Base-by-base conservation (phyloP, 495 filamentous ascomycete species). In the Tuber aestivum region DNA sequence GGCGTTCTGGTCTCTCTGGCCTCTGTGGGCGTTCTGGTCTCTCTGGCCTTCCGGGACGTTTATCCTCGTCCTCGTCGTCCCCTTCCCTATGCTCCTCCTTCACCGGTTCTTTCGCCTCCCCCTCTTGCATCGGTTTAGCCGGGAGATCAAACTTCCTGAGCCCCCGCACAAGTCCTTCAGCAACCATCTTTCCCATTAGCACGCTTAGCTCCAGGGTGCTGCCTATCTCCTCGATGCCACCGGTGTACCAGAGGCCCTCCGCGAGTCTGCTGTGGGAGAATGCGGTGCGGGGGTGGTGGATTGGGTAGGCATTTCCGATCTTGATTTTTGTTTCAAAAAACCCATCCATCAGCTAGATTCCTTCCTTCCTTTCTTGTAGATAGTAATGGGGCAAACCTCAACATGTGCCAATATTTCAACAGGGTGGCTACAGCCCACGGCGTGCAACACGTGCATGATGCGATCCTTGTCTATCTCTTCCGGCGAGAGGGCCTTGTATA, bases 191-290 rank as follows among this genome's bases (percentile, higher is more conserved):
- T 0, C 95, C 95, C 94, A 97, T 97, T 80, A 98, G 83, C 83
- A 91, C 97, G 65, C 77, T 82, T 12, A 95, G 97, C 86, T 98
- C 95, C 95, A 99, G 98, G 0, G 94, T 97, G n/a, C 90, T 93
- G 75, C 97, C 95, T 81, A 99, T 96, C 78, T 90, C 91, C 84
- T 99, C 95, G 71, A 97, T 97, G 0, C 92, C 94, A 45, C 92
- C 90, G 0, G 95, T 98, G 82, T 99, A 98, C 88, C 92, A 97
- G 16, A 98, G 83, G 2, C 88, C 87, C 4, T 87, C 76, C 12
- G 88, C 90, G 2, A 97, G 83, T 76, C 89, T 86, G 1, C 90
- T 87, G 48, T 95, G 91, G 75, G 97, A 93, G 77, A 97, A 98
- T 0, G 91, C 94, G 5, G 92, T 88, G 0, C 94, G 87, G 0